Evolutionary conservation across 495 filamentous ascomycete genomes (phyloP).

Genomic region (Penicillium waksmanii): DNA sequence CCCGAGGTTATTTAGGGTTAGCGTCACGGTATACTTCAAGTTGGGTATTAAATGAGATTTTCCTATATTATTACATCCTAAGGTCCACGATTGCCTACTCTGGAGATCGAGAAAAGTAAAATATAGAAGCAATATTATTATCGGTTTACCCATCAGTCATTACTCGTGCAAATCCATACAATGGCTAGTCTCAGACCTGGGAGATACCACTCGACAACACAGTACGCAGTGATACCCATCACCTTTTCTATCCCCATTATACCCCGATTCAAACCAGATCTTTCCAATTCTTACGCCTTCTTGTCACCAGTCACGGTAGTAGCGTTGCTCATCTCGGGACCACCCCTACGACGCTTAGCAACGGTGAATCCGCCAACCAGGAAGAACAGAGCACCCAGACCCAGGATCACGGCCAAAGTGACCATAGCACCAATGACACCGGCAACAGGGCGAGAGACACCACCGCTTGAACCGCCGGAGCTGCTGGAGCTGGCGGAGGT

Average conservation of each 20-base stretch:
- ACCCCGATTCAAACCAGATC: not conserved
- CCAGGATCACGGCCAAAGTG: conserved; percentile 58
- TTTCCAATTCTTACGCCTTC: conserved; percentile 13
- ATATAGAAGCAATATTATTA: conserved; percentile 11
- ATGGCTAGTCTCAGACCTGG: conserved; percentile 18
- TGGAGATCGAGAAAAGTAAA: not conserved
- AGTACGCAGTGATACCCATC: conserved; percentile 1
- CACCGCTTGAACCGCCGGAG: conserved; percentile 27
- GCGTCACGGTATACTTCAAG: not conserved
- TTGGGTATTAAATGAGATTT: not conserved
- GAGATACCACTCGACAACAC: conserved; percentile 6
- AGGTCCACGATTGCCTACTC: too few species aligned
- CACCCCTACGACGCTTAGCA: conserved; percentile 25
- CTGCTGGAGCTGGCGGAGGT: conserved; percentile 12
- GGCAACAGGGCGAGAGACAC: conserved; percentile 48
- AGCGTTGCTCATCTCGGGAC: conserved; percentile 14
- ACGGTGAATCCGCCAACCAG: conserved; percentile 39
- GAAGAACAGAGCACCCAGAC: conserved; percentile 49
- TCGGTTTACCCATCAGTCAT: conserved; percentile 17
- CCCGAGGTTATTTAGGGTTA: not conserved
- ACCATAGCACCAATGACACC: conserved; percentile 69
- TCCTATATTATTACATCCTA: not conserved
- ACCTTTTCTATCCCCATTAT: not conserved
- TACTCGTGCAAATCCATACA: conserved; percentile 4
- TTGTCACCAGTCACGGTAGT: conserved; percentile 21